phyloP scores from a whole-genome alignment of 2,329 filamentous ascomycete species.

The Lizonia empirigonia region DNA sequence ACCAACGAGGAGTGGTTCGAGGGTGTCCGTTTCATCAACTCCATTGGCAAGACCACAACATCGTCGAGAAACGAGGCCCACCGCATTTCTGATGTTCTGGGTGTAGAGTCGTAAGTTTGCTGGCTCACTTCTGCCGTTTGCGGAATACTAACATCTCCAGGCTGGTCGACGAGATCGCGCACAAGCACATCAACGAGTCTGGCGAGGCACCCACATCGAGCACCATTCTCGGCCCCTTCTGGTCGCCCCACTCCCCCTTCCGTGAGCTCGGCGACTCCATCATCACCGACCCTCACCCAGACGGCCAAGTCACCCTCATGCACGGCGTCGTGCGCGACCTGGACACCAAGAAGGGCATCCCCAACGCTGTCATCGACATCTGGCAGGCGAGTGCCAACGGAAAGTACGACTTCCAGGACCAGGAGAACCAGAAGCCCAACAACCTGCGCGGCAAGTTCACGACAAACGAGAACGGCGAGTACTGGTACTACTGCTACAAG shows the following conservation, averaged over 20 bases:
- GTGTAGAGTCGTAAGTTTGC: constrained; percentile 68
- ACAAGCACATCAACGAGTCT: constrained; percentile 67
- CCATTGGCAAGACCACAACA: constrained; percentile 70
- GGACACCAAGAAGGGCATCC: constrained; percentile 69
- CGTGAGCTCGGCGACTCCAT: constrained; percentile 69
- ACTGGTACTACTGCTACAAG: constrained; percentile 75
- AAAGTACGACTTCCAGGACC: constrained; percentile 78
- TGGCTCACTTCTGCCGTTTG: neutral
- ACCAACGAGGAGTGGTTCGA: constrained; percentile 78
- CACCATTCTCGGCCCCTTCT: constrained; percentile 78
- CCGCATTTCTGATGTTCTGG: constrained; percentile 74
- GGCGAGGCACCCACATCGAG: constrained; percentile 71
- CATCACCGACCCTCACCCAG: constrained; percentile 64
- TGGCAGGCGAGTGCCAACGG: constrained; percentile 79
- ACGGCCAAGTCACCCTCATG: constrained; percentile 68
- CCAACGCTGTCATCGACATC: constrained; percentile 73
- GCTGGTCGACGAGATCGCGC: constrained; percentile 69
- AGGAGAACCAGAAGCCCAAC: constrained; percentile 71
- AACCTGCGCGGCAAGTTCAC: constrained; percentile 79
- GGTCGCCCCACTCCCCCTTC: constrained; percentile 76
- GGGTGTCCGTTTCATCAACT: constrained; percentile 76
- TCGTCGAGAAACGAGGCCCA: constrained; percentile 76
- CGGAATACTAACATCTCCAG: constrained; percentile 42
- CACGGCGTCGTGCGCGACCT: constrained; percentile 71
- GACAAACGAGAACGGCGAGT: constrained; percentile 71